phyloP scores from a whole-genome alignment of 1,139 yeast species.

The Blastobotrys proliferans region DNA sequence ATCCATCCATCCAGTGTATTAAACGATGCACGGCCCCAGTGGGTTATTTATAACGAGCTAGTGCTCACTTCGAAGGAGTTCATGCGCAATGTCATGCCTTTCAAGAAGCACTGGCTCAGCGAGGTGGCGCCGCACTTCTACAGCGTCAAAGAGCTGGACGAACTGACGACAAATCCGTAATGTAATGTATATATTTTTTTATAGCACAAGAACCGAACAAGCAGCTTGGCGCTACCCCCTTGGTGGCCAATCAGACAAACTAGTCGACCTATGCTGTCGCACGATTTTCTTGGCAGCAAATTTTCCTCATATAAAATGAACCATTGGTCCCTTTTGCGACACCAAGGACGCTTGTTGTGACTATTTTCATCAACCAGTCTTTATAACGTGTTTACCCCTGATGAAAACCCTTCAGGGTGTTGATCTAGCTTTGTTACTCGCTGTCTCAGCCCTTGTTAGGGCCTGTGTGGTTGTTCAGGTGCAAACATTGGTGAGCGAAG shows the following conservation, averaged over 20 bases:
- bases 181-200: no score
- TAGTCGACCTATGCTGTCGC: background rate
- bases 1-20: constrained; percentile 82
- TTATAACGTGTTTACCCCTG: no score
- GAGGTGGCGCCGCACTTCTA: constrained; percentile 66
- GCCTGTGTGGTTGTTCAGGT: constrained; percentile 3
- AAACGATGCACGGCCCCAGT: constrained; percentile 56
- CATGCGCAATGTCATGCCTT: constrained; percentile 78
- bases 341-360: no score
- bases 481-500: constrained; percentile 2
- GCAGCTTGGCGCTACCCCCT: no score
- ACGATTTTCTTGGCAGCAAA: background rate
- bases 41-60: constrained; percentile 75
- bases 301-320: no score
- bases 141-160: constrained; percentile 23
- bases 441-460: background rate
- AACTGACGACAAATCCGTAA: no score
- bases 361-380: no score
- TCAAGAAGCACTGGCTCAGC: constrained; percentile 60
- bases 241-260: no score
- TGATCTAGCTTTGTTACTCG: no score
- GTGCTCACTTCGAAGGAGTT: constrained; percentile 84
- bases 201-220: no score
- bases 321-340: no score
- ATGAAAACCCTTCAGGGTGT: no score